These are phyloP conservation scores for Gentiana dahurica DNA, from an alignment of 257 asterid species.

Conservation along the genomic window DNA sequence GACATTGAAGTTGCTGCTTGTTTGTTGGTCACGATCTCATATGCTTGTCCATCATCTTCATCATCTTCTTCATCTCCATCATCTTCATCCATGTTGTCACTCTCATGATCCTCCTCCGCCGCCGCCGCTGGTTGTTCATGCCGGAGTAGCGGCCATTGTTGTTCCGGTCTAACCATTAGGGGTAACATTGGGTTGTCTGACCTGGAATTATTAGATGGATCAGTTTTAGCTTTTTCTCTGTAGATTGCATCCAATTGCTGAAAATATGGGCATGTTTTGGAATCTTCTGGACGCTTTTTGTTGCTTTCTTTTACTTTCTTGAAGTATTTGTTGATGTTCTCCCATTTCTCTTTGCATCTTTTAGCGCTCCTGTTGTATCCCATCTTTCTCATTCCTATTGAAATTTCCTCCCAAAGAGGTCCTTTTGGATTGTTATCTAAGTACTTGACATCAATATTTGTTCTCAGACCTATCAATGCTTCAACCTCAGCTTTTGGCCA, in stretches of 20 bases:
- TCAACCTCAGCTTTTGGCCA: constrained; percentile 95
- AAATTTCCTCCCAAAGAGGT: constrained; percentile 92
- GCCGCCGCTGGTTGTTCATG: constrained; percentile 6
- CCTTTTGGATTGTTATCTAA: constrained; percentile 88
- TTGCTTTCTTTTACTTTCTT: constrained; percentile 86
- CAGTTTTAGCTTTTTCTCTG: constrained; percentile 42
- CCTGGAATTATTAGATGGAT: constrained; percentile 15
- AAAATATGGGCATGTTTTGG: constrained; percentile 89
- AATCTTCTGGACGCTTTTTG: constrained; percentile 71
- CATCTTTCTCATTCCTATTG: constrained; percentile 46
- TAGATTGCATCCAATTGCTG: constrained; percentile 76
- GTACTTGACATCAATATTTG: constrained; percentile 57
- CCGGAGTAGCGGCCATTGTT: constrained; percentile 69
- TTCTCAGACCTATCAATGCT: constrained; percentile 63
- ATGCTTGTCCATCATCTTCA: constrained; percentile 34
- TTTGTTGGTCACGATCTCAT: constrained; percentile 61
- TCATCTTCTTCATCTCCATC: constrained; percentile 26
- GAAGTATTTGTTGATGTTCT: constrained; percentile 88
- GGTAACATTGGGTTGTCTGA: constrained; percentile 26
- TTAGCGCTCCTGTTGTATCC: constrained; percentile 78
- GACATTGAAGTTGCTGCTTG: constrained; percentile 21
- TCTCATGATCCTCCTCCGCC: constrained; percentile 24
- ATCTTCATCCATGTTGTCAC: constrained; percentile 22
- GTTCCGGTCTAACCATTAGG: constrained; percentile 88
- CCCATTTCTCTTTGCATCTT: constrained; percentile 99